A percentile compares a stretch with the other conserved stretches of the same genome.
Evolutionary conservation across 345 rosid species (phyloP).

Genomic region (Microthlaspi erraticum): DNA sequence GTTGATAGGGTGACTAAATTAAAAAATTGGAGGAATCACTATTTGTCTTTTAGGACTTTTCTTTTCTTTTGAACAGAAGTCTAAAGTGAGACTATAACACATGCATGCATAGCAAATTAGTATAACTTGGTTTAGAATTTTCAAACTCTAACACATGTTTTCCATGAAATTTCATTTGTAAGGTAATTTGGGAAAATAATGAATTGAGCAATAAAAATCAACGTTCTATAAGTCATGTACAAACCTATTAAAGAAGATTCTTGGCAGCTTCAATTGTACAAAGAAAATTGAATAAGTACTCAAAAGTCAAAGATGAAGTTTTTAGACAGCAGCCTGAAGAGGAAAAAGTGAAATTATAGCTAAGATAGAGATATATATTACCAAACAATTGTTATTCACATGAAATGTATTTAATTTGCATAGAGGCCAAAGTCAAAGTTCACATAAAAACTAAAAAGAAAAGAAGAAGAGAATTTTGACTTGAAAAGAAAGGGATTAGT

Average conservation of each 20-base stretch:
- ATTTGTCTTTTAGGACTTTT: conserved; percentile 21
- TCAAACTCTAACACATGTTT: conserved; percentile 16
- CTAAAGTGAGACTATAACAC: conserved; percentile 27
- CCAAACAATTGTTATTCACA: conserved; percentile 29
- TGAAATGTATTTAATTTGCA: conserved; percentile 33
- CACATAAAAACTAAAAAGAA: conserved; percentile 12
- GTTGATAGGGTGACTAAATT: conserved; percentile 34
- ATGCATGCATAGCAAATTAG: conserved; percentile 34
- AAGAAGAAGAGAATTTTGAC: conserved; percentile 29
- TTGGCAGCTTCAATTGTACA: conserved; percentile 27
- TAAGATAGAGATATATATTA: conserved; percentile 9
- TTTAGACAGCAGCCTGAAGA: conserved; percentile 30
- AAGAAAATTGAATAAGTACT: conserved; percentile 14
- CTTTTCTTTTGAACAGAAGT: conserved; percentile 6
- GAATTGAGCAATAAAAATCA: neutral
- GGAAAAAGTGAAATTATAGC: conserved; percentile 16
- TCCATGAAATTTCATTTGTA: conserved; percentile 21
- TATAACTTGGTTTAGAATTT: conserved; percentile 27
- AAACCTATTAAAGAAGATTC: conserved; percentile 24
- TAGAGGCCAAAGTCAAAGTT: conserved; percentile 38
- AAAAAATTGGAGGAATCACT: conserved; percentile 28
- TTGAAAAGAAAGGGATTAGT: conserved; percentile 33
- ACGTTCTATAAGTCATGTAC: conserved; percentile 16
- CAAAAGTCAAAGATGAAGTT: conserved; percentile 31
- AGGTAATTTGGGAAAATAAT: neutral